Base-by-base conservation (phyloP, 73 alveolate genomes). In the Tetrahymena malaccensis region DNA sequence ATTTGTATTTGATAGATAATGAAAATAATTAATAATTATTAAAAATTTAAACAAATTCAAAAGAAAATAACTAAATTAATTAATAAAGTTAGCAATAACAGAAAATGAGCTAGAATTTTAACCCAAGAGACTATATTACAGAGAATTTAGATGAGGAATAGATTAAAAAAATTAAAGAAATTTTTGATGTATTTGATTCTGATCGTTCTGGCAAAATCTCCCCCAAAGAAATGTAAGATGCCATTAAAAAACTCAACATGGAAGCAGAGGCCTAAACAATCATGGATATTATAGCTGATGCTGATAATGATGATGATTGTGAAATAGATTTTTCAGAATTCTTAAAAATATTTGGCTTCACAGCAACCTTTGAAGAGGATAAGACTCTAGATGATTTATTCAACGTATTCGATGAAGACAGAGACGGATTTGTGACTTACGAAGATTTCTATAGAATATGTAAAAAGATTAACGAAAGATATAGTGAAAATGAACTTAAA, bases 371-470 rank as follows among this genome's bases (percentile, higher is more conserved):
- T 35, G 95, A 95, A 55, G 95, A 95, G 35, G 97, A 95, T 35
- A 37, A 95, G 35, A 94, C 94, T 34, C 93, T 95, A 12, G 94
- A 95, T 35, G 94, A 95, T 57, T 85, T 95, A 43, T 95, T 70
- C 85, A n/a, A 95, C 35, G 93, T 85, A n/a, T 95, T 95, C 43
- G 96, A 94, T 93, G 56, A 89, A 58, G 93, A 93, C 37, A 84
- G 85, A 43, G 50, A 44, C 35, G 95, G 95, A 22, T 40, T 33
- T 55, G 94, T 95, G 15, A 89, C 95, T 34, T 43, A 50, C 44
- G 97, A 95, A 93, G 97, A 95, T 89, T 95, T 95, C 95, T 85
- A 33, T 50, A 95, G 97, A 89, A 89, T 95, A 27, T 85, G 84
- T 50, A 94, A 43, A 55, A 43, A 85, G 34, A 95, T 95, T 7